Evolutionary conservation across 805 yeast genomes (phyloP), one percentile per base, ranked within the genome.

Genomic region (Clavispora vitiphila): DNA sequence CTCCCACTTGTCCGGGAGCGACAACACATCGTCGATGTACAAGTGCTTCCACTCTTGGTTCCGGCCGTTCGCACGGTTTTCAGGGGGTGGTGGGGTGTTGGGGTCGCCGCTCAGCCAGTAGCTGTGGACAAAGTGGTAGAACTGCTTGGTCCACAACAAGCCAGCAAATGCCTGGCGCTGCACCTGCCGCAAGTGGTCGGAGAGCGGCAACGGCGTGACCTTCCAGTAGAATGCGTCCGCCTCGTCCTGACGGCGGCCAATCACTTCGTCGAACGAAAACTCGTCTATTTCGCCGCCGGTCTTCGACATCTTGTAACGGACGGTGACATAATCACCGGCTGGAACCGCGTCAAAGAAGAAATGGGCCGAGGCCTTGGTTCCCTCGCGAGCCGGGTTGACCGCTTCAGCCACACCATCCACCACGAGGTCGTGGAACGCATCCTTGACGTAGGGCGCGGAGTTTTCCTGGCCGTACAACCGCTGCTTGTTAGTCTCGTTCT

Each of bases 161-260:
- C 97, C 96, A 9, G 96, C 90, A 65, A 87, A 87, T 1, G 96
- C 95, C 67, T 89, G 97, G 57, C 96, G 77, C 68, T 89, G 96
- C 40, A 89, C 81, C 56, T 76, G 80, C 57, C 96, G 74, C 53
- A 89, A 71, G 45, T 84, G 85, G 46, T 85, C 89, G 20, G 86
- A 76, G 43, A 87, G 75, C 31, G 96, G 96, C 56, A 87, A 64
- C 5, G 96, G 96, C 10, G 90, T 77, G 30, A 89, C 76, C 58
- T 84, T 79, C 87, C 91, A 86, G 66, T 89, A 89, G 62, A 89
- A 89, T 39, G 88, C 90, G 55, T 90, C 96, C 10, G 96, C 96
- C 55, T 89, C 97, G 48, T 78, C 83, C 55, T 81, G 81, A 58
- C 96, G 80, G 36, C 77, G 71, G 22, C 77, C 80, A 53, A 90